Evolutionary conservation across 768 basidiomycete genomes (phyloP), one percentile per base, ranked within the genome.

Genomic region (Hebeloma cylindrosporum): DNA sequence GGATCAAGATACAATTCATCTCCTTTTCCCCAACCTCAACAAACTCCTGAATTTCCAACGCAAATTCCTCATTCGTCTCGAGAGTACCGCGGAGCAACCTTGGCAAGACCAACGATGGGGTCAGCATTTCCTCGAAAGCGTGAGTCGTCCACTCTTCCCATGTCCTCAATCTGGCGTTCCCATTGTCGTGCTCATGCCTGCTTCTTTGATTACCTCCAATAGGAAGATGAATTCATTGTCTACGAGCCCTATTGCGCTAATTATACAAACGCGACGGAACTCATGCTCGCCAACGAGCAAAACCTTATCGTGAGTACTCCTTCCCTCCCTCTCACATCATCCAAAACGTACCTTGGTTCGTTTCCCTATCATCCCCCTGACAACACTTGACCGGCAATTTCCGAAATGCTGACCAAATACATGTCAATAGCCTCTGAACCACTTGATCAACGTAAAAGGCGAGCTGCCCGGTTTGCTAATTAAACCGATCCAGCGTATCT

Each of bases 181-280:
- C 67, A 67, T 78, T 77, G 65, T 75, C 48, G 58, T 66, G 51
- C 48, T 64, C 51, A 56, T 54, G 52, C 58, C 52, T 62, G 65
- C 58, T 60, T 63, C 48, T 54, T 45, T 60, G 58, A 35, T 54
- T 50, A 50, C 50, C 44, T 43, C 45, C 54, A 79, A 79, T 74
- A 97, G 89, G 95, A 99, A 77, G 82, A 92, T 45, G 93, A 94
- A 57, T 98, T 99, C 58, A 79, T 82, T 22, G 91, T 93, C 26
- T 99, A 99, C 65, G 93, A 96, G 60, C 93, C 95, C 7, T 99
- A 96, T 65, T 98, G 93, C 67, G 91, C 89, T 41, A 95, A 96
- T 66, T 93, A 93, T 68, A 87, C 85, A 21, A 84, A 81, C 51
- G 93, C 93, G 7, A 78, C 85, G 52, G 88, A 91, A 35, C 75